Percentiles rank a stretch among this genome's conserved stretches.
These are phyloP conservation scores for Pythium scleroteichum DNA, from an alignment of 352 stramenopile species.

Conservation along the genomic window DNA sequence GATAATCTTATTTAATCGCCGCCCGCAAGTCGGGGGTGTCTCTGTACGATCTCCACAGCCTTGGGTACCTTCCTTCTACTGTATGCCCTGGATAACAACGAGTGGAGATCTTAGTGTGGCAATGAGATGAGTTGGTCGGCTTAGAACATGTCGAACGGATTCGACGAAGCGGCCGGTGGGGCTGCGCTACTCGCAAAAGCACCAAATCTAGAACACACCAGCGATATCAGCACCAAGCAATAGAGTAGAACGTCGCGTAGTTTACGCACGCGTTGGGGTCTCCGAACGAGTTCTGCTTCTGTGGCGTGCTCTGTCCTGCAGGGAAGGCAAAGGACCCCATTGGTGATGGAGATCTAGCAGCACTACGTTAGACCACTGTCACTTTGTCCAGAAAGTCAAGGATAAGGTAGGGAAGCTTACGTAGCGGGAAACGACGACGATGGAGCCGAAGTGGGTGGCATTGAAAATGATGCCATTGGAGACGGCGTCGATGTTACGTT, in stretches of 20 bases:
- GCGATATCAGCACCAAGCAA: too few relatives aligned
- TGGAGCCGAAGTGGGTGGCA: constrained; percentile 13
- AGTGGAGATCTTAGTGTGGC: too few relatives aligned
- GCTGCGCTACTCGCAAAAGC: constrained; percentile 44
- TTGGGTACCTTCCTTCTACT: too few relatives aligned
- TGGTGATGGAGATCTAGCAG: constrained; percentile 28
- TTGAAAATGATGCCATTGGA: constrained; percentile 43
- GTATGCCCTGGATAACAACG: too few relatives aligned
- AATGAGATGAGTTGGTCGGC: background rate
- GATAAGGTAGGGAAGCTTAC: constrained; percentile 5
- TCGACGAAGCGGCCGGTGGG: constrained; percentile 42
- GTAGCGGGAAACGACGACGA: constrained; percentile 9
- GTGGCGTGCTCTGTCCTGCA: constrained; percentile 28
- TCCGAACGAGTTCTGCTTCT: constrained; percentile 38
- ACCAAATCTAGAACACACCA: constrained; percentile 45
- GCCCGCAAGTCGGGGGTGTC: background rate
- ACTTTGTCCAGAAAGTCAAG: background rate
- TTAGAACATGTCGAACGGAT: constrained; percentile 88
- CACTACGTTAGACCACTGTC: constrained; percentile 2
- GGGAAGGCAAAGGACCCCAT: constrained; percentile 46
- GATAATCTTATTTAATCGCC: constrained; percentile 24
- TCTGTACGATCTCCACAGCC: too few relatives aligned
- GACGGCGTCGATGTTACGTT: constrained; percentile 21
- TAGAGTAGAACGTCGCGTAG: too few relatives aligned
- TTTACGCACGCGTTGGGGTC: constrained; percentile 56